These are phyloP conservation scores for Dendrostoma leiphaemia DNA, from an alignment of 2,329 filamentous ascomycete genomes.

Conservation along the genomic window DNA sequence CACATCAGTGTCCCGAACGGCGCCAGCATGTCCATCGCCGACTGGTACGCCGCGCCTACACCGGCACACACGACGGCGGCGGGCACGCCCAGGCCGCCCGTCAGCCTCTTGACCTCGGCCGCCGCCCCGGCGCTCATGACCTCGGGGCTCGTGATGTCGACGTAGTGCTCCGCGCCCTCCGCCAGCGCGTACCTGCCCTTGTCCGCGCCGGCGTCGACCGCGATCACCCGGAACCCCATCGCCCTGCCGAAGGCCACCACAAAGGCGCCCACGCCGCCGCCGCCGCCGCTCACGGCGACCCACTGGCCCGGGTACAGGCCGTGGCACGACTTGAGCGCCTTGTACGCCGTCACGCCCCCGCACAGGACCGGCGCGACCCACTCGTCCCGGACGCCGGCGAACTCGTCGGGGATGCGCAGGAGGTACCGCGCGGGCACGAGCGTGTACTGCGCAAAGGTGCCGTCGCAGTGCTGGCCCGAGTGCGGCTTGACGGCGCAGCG, in stretches of 20 bases:
- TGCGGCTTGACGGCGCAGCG: conserved; percentile 33
- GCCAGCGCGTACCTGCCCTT: conserved; percentile 29
- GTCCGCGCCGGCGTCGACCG: conserved; percentile 33
- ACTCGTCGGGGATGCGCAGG: conserved; percentile 25
- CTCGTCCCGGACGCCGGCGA: conserved; percentile 32
- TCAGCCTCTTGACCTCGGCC: conserved; percentile 25
- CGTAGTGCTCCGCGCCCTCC: conserved; percentile 35
- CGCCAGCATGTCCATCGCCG: conserved; percentile 31
- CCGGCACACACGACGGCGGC: conserved; percentile 33
- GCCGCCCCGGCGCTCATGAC: conserved; percentile 15
- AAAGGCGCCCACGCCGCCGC: conserved; percentile 38
- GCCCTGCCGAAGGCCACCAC: conserved; percentile 37
- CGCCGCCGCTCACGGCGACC: conserved; percentile 36
- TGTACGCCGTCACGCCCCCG: conserved; percentile 42
- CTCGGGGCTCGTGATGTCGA: conserved; percentile 29
- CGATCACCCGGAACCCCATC: conserved; percentile 40
- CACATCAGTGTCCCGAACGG: conserved; percentile 39
- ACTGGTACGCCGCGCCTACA: conserved; percentile 31
- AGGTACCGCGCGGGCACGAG: conserved; percentile 35
- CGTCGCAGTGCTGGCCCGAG: conserved; percentile 32
- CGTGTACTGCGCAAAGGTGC: conserved; percentile 39
- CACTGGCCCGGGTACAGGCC: conserved; percentile 31
- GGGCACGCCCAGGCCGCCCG: conserved; percentile 22
- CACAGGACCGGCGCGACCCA: conserved; percentile 39
- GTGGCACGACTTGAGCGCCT: conserved; percentile 33